Percentiles rank a stretch among this genome's conserved stretches.
Conservation (phyloP, 192 early-diverging fungal genomes). For the Backusella liffmaniae region DNA sequence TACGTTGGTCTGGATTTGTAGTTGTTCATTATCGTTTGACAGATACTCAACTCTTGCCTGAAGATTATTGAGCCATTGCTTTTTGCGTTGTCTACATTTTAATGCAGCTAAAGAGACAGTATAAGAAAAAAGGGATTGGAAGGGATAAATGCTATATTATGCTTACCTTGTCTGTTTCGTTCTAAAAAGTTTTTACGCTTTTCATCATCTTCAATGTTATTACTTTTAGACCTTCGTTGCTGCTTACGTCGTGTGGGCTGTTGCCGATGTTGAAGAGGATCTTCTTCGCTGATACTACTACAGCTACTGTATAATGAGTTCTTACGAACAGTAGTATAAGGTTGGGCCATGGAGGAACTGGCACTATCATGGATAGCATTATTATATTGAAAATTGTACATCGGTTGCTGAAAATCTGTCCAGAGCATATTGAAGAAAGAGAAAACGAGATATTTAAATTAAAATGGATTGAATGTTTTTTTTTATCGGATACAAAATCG, state of each 20-base stretch:
- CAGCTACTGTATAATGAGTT: not conserved
- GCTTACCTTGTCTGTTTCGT: constrained; percentile 77
- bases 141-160: not conserved
- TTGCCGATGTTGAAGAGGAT: not conserved
- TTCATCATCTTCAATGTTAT: constrained; percentile 49
- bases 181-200: constrained; percentile 84
- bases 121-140: not conserved
- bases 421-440: not conserved
- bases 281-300: not conserved
- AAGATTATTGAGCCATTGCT: constrained; percentile 84
- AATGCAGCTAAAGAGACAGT: constrained; percentile 62
- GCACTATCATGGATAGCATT: not conserved
- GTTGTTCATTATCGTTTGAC: constrained; percentile 62
- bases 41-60: constrained; percentile 66
- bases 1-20: constrained; percentile 56
- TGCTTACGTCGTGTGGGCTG: not conserved
- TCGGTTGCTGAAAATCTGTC: constrained; percentile 2
- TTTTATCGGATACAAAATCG: not conserved
- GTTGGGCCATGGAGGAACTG: not conserved
- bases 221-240: not conserved
- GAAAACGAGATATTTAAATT: not conserved
- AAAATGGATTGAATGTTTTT: not conserved
- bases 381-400: not conserved
- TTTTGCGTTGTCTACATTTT: constrained; percentile 93
- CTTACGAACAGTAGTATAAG: not conserved